Base-by-base conservation (phyloP, 169 alveolate species). In the Sarcocystis neurona region DNA sequence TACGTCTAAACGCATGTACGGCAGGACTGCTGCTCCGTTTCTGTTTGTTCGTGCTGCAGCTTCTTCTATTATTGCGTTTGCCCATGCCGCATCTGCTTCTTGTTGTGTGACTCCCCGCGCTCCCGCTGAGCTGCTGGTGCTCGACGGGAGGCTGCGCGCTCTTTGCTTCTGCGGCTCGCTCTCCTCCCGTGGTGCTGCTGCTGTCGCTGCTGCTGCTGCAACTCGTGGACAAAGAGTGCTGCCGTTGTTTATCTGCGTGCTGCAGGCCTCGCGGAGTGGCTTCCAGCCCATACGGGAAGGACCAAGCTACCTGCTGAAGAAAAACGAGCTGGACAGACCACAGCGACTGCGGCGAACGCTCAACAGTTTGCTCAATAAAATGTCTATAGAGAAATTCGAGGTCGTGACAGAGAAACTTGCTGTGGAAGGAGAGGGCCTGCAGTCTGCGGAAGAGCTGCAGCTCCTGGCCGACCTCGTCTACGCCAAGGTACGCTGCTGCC, bases 321-420 rank as follows among this genome's bases (percentile, higher is more conserved):
- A 63, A 41, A 37, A 63, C 20, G 75, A 60, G 48, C 47, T 84
- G 27, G 80, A 84, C 46, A 79, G 79, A 15, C 58, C 66, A 15
- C 79, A 84, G 68, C 43, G 84, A 2, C 50, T 94, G 86, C 90
- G 94, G 85, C 89, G 98, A 47, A 91, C 95, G 56, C 89, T 95
- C 46, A 95, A 96, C 82, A 95, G 97, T 39, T 88, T 95, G 72
- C 94, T 96, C 39, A 96, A 96, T 75, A 96, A 96, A 89, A 90
- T 96, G 87, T 95, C 98, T 5, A 95, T 96, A 30, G 98, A 96
- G 70, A 96, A 96, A 74, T 96, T 96, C 91, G 96, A 94, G n/a
- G 96, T 96, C 77, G 92, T 96, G 68, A 95, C 97, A 34, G 98
- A 96, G 90, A 95, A 94, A 80, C 92, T 96, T 89, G 97, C 97